Evolutionary conservation across 176 grass and related monocot genomes (phyloP).

Genomic region (Ensete ventricosum): DNA sequence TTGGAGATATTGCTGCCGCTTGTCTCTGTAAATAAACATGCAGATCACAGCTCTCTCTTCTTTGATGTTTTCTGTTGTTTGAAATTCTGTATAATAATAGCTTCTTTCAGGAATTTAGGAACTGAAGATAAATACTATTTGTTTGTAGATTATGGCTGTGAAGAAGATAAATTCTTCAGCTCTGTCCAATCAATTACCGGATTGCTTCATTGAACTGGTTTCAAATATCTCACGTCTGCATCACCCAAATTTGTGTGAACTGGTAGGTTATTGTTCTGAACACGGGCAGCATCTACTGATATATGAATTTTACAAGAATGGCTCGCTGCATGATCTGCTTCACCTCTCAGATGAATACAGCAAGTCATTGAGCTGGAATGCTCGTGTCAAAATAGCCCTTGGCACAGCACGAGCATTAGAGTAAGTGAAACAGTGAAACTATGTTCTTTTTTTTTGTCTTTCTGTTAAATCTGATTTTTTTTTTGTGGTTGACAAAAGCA

Average conservation of each 20-base stretch:
- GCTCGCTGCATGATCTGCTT: slow-evolving; percentile 73
- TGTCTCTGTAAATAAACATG: background rate
- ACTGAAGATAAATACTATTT: background rate
- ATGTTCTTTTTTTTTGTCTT: slow-evolving; percentile 2
- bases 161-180: slow-evolving; percentile 78
- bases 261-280: slow-evolving; percentile 75
- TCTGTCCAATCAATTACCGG: slow-evolving; percentile 38
- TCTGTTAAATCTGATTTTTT: background rate
- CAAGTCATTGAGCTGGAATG: slow-evolving; percentile 65
- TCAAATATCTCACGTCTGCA: slow-evolving; percentile 56
- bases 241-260: slow-evolving; percentile 61
- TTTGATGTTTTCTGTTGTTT: background rate
- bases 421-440: slow-evolving; percentile 50
- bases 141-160: slow-evolving; percentile 52
- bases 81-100: background rate
- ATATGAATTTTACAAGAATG: slow-evolving; percentile 59
- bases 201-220: slow-evolving; percentile 52
- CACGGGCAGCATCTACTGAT: slow-evolving; percentile 74
- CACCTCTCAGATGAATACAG: slow-evolving; percentile 42
- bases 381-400: slow-evolving; percentile 73
- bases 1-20: background rate
- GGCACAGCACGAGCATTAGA: slow-evolving; percentile 73
- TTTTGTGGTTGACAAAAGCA: background rate
- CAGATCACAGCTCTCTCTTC: background rate
- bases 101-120: background rate